These are phyloP conservation scores for Beauveria sp. DNA, from an alignment of 2,329 filamentous ascomycete genomes.

Conservation along the genomic window DNA sequence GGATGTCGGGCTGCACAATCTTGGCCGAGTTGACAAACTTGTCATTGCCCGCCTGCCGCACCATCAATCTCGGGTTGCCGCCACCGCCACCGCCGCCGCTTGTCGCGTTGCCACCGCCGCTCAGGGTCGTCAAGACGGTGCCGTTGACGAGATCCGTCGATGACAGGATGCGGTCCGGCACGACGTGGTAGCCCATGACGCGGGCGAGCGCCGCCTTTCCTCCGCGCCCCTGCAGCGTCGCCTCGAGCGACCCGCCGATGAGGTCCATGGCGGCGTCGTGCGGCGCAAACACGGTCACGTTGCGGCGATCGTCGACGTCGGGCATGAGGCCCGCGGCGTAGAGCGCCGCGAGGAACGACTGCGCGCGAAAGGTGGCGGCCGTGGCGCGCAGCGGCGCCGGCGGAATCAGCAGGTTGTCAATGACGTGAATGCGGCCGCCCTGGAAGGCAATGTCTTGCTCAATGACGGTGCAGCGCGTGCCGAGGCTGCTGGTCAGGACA, in stretches of 20 bases:
- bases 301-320: slow-evolving; percentile 32
- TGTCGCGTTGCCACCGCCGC: background rate
- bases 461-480: slow-evolving; percentile 34
- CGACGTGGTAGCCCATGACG: slow-evolving; percentile 58
- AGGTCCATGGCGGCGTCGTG: slow-evolving; percentile 51
- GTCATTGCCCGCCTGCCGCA: slow-evolving; percentile 34
- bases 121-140: slow-evolving; percentile 27
- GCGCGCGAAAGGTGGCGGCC: slow-evolving; percentile 36
- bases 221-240: slow-evolving; percentile 11
- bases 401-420: slow-evolving; percentile 44
- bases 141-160: slow-evolving; percentile 32
- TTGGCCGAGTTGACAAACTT: slow-evolving; percentile 47
- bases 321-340: slow-evolving; percentile 27
- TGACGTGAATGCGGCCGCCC: slow-evolving; percentile 43
- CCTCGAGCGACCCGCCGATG: slow-evolving; percentile 43
- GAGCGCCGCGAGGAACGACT: slow-evolving; percentile 31
- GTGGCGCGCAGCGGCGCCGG: slow-evolving; percentile 42
- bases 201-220: slow-evolving; percentile 35
- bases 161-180: slow-evolving; percentile 48
- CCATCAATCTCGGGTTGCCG: slow-evolving; percentile 27
- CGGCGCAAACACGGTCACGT: slow-evolving; percentile 58
- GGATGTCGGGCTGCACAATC: slow-evolving; percentile 43
- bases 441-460: slow-evolving; percentile 38
- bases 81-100: slow-evolving; percentile 9
- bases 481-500: slow-evolving; percentile 43